A percentile compares a stretch with the other conserved stretches of the same genome.
phyloP scores from a whole-genome alignment of 257 asterid species.

The Nicotiana paniculata region DNA sequence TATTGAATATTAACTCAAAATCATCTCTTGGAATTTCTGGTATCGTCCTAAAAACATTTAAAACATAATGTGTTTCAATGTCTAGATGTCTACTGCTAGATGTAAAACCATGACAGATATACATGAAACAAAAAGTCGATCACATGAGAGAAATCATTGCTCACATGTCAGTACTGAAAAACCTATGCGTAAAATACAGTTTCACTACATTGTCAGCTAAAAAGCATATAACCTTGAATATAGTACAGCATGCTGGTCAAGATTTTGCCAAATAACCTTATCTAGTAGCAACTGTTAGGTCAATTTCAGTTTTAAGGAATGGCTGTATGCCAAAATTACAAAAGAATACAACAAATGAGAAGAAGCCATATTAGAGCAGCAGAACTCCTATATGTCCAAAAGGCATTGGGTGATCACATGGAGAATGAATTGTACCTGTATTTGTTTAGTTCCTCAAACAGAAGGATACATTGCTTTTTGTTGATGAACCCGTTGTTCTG shows the following conservation, averaged over 20 bases:
- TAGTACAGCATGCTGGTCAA: background rate
- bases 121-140: background rate
- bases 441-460: slow-evolving; percentile 75
- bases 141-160: background rate
- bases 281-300: background rate
- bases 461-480: slow-evolving; percentile 75
- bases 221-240: background rate
- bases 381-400: background rate
- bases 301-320: no score
- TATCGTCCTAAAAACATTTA: slow-evolving; percentile 48
- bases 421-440: slow-evolving; percentile 50
- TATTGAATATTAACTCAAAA: slow-evolving; percentile 74
- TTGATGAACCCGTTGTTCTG: slow-evolving; percentile 61
- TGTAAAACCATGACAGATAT: background rate
- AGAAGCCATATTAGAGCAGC: background rate
- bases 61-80: slow-evolving; percentile 13
- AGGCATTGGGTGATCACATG: slow-evolving; percentile 4
- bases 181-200: background rate
- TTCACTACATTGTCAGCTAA: background rate
- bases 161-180: background rate
- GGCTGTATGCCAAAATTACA: no score
- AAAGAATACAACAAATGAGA: no score
- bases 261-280: background rate
- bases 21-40: slow-evolving; percentile 84
- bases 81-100: slow-evolving; percentile 3